Conservation (phyloP, 129 eudicot species). For the Chrysanthemum seticuspe region DNA sequence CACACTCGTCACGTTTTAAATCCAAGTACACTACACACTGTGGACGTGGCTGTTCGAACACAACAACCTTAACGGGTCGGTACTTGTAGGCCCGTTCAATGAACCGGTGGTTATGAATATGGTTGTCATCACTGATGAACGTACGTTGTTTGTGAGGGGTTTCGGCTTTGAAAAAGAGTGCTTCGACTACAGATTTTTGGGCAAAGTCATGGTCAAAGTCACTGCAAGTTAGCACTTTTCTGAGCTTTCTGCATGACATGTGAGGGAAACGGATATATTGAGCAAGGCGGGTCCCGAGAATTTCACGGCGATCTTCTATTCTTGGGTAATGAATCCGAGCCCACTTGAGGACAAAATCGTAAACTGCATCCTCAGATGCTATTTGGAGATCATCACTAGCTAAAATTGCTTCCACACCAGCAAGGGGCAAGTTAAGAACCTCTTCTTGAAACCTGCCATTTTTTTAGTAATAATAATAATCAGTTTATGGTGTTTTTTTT, state of each 20-base stretch:
- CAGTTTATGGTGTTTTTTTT: no score
- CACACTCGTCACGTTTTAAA: constrained; percentile 69
- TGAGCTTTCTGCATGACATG: constrained; percentile 79
- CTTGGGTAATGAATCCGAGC: constrained; percentile 59
- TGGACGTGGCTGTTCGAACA: constrained; percentile 67
- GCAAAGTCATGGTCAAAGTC: constrained; percentile 59
- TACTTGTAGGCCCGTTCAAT: constrained; percentile 73
- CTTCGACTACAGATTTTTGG: constrained; percentile 63
- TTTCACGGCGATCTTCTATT: constrained; percentile 59
- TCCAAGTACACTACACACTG: constrained; percentile 77
- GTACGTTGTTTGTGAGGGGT: constrained; percentile 58
- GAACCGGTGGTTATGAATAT: constrained; percentile 25
- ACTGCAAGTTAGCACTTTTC: constrained; percentile 43
- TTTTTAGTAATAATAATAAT: no score
- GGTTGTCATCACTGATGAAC: constrained; percentile 41
- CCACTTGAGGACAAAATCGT: constrained; percentile 69
- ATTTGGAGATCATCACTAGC: constrained; percentile 74
- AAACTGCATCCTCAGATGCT: constrained; percentile 77
- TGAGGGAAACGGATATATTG: constrained; percentile 66
- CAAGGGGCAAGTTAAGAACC: constrained; percentile 64
- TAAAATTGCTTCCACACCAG: constrained; percentile 68
- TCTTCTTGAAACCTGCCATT: constrained; percentile 56
- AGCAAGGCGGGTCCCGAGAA: constrained; percentile 44
- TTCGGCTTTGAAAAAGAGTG: constrained; percentile 77
- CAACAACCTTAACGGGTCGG: constrained; percentile 66